A percentile compares a stretch with the other conserved stretches of the same genome.
Conservation (phyloP, 192 early-diverging fungal species). For the Entophlyctis helioformis region DNA sequence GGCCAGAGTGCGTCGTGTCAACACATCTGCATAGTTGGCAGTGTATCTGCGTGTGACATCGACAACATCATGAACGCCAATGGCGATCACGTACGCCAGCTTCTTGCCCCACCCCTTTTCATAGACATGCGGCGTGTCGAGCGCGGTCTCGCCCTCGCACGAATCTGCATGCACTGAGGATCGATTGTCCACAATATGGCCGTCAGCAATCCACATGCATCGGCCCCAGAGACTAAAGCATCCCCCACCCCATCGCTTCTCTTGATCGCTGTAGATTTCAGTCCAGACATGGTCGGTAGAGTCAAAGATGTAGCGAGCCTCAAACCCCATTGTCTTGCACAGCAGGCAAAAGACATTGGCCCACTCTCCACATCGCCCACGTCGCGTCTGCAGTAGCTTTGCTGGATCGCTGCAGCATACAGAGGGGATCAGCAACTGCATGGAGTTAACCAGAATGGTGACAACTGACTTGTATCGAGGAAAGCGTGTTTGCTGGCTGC, state of each 20-base stretch:
- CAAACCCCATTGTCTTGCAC: conserved; percentile 22
- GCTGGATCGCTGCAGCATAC: conserved; percentile 5
- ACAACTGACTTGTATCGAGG: conserved; percentile 22
- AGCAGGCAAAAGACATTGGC: conserved; percentile 27
- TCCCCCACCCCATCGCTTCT: conserved; percentile 8
- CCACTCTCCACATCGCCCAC: conserved; percentile 34
- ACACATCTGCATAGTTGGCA: conserved; percentile 4
- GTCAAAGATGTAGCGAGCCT: conserved; percentile 28
- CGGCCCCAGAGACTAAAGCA: neutral
- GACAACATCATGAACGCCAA: conserved; percentile 13
- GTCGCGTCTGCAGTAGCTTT: conserved; percentile 21
- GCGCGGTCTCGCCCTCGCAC: conserved; percentile 12
- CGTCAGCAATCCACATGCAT: no score
- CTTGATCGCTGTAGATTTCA: conserved; percentile 16
- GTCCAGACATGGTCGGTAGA: conserved; percentile 36
- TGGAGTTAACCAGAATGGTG: neutral
- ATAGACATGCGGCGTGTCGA: conserved; percentile 26
- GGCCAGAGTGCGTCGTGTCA: conserved; percentile 9
- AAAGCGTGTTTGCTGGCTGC: conserved; percentile 15
- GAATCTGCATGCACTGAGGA: conserved; percentile 18
- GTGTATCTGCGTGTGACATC: conserved; percentile 22
- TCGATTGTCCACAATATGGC: no score
- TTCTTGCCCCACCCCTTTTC: conserved; percentile 33
- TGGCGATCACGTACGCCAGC: conserved; percentile 20
- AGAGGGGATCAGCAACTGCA: neutral